A percentile compares a stretch with the other conserved stretches of the same genome.
These are phyloP conservation scores for Castanopsis chinensis DNA, from an alignment of 306 rosid species.

Conservation along the genomic window DNA sequence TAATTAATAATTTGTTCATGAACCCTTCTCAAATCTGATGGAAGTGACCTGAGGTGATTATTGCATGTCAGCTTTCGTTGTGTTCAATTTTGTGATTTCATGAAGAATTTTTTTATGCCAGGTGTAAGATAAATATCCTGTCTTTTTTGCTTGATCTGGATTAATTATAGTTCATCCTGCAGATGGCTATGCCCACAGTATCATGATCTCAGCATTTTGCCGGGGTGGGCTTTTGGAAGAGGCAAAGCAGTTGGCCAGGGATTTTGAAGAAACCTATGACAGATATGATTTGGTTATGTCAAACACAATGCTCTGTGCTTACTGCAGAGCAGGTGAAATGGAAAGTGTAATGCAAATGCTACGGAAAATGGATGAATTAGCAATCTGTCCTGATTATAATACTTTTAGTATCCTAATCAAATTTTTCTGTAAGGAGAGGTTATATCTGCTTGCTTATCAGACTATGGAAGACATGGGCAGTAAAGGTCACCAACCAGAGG, in stretches of 20 bases:
- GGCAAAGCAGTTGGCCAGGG: conserved; percentile 80
- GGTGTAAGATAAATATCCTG: not conserved
- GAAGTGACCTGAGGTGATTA: not conserved
- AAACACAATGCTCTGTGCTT: conserved; percentile 92
- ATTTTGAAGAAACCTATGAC: conserved; percentile 63
- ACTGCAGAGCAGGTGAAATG: conserved; percentile 95
- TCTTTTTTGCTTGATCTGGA: conserved; percentile 20
- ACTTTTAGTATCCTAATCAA: conserved; percentile 81
- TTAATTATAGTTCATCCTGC: conserved; percentile 32
- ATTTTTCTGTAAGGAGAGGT: conserved; percentile 82
- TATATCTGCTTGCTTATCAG: conserved; percentile 74
- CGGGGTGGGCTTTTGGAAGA: conserved; percentile 79
- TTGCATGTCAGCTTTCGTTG: not conserved
- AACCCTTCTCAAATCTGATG: conserved; percentile 18
- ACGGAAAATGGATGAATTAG: conserved; percentile 82
- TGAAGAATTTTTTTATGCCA: not conserved
- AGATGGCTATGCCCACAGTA: conserved; percentile 96
- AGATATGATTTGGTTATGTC: conserved; percentile 83
- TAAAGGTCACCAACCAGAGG: conserved; percentile 81
- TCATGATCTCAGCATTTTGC: conserved; percentile 88
- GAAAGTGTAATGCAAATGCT: conserved; percentile 89
- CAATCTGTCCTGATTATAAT: conserved; percentile 78
- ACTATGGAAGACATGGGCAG: conserved; percentile 80
- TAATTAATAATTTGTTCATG: conserved; percentile 4
- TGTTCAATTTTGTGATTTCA: conserved; percentile 2